phyloP scores from a whole-genome alignment of 306 rosid species.

The Mimosa bimucronata region DNA sequence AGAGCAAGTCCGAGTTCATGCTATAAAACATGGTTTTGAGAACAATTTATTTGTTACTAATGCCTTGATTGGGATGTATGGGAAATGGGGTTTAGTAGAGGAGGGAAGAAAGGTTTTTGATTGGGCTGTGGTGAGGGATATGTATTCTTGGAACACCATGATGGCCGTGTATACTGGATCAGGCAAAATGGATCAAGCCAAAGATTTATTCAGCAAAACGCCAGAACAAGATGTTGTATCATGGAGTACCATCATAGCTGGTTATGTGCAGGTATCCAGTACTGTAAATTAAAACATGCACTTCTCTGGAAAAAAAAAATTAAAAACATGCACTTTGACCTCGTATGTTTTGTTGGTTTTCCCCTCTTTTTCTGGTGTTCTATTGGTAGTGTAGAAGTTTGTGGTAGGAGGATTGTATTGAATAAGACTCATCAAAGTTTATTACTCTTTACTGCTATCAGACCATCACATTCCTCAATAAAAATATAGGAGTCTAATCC shows the following conservation, averaged over 20 bases:
- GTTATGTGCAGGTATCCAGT: constrained; percentile 63
- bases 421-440: not conserved
- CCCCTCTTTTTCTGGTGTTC: not conserved
- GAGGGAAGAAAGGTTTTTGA: constrained; percentile 57
- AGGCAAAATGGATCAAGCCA: constrained; percentile 52
- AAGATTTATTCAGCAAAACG: constrained; percentile 57
- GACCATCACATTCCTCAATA: not conserved
- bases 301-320: too few species aligned
- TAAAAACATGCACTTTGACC: not conserved
- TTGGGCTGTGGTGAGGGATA: constrained; percentile 46
- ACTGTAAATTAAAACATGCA: too few species aligned
- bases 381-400: not conserved
- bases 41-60: constrained; percentile 62
- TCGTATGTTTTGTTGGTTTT: not conserved
- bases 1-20: constrained; percentile 56
- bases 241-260: constrained; percentile 72
- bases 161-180: constrained; percentile 54
- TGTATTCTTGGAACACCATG: constrained; percentile 73
- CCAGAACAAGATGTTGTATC: constrained; percentile 61
- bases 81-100: constrained; percentile 51
- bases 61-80: constrained; percentile 64
- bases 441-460: not conserved
- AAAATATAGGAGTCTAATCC: not conserved
- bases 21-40: constrained; percentile 58
- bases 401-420: constrained; percentile 19